A percentile compares a stretch with the other conserved stretches of the same genome.
Conservation (phyloP, 352 stramenopile genomes). For the Aphanomyces euteiches region DNA sequence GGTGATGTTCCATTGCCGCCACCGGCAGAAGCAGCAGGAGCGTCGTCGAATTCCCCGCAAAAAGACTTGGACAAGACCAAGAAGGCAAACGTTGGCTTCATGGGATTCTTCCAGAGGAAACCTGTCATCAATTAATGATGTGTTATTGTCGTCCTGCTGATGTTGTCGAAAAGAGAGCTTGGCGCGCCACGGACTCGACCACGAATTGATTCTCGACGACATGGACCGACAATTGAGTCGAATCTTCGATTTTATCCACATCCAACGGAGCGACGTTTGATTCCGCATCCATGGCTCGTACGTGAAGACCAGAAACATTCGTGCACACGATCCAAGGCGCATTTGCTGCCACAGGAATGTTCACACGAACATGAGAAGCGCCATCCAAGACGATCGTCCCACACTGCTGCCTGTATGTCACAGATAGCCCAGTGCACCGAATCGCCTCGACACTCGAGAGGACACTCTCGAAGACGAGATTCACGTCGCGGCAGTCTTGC, state of each 20-base stretch:
- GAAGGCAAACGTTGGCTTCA: background rate
- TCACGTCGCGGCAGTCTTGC: background rate
- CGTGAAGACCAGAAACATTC: background rate
- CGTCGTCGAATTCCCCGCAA: background rate
- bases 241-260: too few species aligned
- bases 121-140: background rate
- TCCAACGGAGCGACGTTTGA: background rate
- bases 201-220: too few species aligned
- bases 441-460: slow-evolving; percentile 9
- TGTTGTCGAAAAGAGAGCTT: background rate
- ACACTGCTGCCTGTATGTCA: background rate
- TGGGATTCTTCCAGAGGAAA: background rate
- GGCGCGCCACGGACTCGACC: too few species aligned
- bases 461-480: slow-evolving; percentile 17
- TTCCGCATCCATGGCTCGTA: background rate
- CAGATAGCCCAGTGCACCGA: background rate
- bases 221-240: too few species aligned
- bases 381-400: slow-evolving; percentile 16
- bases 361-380: slow-evolving; percentile 5
- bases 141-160: slow-evolving; percentile 1
- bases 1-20: background rate
- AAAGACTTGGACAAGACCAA: background rate
- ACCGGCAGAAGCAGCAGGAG: background rate
- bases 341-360: slow-evolving; percentile 34
- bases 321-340: background rate